Evolutionary conservation across 2,329 filamentous ascomycete genomes (phyloP).

Genomic region (Sporothrix dimorphospora): DNA sequence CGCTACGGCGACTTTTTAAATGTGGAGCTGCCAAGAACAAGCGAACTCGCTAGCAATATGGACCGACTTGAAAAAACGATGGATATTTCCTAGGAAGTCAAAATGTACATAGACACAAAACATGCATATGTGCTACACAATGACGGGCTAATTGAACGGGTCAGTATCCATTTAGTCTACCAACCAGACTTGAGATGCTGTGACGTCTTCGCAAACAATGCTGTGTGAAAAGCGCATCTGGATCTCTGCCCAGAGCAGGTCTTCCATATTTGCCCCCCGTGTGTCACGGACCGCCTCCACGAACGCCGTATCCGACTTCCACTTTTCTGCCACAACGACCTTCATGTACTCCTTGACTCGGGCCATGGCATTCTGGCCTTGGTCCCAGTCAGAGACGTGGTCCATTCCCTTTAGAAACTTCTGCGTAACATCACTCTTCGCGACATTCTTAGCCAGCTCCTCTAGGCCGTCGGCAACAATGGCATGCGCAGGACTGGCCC

Average conservation of each 20-base stretch:
- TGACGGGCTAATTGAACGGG: too few relatives aligned
- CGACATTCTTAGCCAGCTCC: not conserved
- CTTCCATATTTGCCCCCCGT: not conserved
- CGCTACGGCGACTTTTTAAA: not conserved
- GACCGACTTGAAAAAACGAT: not conserved
- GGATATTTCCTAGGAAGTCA: not conserved
- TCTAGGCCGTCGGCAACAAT: not conserved
- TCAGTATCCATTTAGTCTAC: constrained; percentile 31
- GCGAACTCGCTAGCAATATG: too few relatives aligned
- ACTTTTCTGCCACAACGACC: not conserved
- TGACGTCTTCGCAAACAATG: not conserved
- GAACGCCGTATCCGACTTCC: constrained; percentile 1
- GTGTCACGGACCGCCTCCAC: constrained; percentile 11
- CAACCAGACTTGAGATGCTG: not conserved
- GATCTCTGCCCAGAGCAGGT: constrained; percentile 14
- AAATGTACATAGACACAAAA: not conserved
- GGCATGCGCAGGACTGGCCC: not conserved
- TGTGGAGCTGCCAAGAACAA: not conserved
- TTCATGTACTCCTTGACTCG: not conserved
- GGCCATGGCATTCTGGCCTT: not conserved
- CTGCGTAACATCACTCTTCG: not conserved
- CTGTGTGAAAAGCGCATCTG: constrained; percentile 18
- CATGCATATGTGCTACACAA: not conserved
- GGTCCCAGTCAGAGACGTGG: not conserved
- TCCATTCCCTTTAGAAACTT: not conserved